Base-by-base conservation (phyloP, 1,139 yeast species). In the Saccharomyces pastorianus region DNA sequence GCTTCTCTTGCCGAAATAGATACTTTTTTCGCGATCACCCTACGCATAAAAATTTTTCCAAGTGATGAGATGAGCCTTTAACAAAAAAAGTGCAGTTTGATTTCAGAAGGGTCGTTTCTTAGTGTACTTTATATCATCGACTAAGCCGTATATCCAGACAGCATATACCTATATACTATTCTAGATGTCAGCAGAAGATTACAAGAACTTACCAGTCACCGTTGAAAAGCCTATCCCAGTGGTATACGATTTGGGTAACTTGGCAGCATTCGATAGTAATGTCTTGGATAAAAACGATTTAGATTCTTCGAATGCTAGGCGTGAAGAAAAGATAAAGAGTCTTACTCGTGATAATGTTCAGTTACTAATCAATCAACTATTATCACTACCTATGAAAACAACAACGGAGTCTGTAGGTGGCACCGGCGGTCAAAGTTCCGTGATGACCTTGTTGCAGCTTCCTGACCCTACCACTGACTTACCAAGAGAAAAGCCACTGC, bases 401-500 rank as follows among this genome's bases (percentile, higher is more conserved):
- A 87, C 96, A 34, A 85, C 95, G 1, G 95, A 87, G 51, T 80
- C 89, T 44, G 80, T 80, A 29, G 80, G 81, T 23, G 73, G 74
- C 50, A 76, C 84, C 23, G 79, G 84, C 17, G 77, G 78, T n/a
- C 76, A 74, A 53, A 87, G 85, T 66, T 79, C 93, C 13, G 80
- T 88, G 55, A 83, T 91, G 81, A 85, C 96, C 5, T 79, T 93
- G 60, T 82, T 93, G 55, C 84, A 81, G 64, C 77, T 93, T 56
- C 99, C 99, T 25, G 93, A 83, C 53, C 96, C 97, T 25, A 73
- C 80, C 29, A 86, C 96, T 27, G 79, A 75, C 56, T 78, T 93
- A 61, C 99, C 99, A 54, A 82, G 99, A 76, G 99, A 93, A 72
- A 93, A 93, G 75, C 84, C 96, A 42, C 74, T 95, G 64, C 99